These are phyloP conservation scores for Rhodofomes roseus DNA, from an alignment of 1,284 basidiomycete genomes.

Conservation along the genomic window DNA sequence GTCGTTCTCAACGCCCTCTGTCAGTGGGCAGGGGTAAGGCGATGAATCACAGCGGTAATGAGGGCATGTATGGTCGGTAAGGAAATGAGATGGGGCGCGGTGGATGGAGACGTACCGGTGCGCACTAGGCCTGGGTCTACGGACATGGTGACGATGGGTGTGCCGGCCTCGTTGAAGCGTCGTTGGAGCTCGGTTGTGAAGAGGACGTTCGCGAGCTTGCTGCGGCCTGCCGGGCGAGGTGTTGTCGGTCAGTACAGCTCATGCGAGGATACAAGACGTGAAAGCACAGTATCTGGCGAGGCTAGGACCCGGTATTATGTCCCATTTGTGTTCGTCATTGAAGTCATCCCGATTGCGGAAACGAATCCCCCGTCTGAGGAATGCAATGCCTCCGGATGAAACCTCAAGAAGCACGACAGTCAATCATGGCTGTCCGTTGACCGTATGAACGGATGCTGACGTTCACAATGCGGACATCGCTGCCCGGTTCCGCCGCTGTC, in stretches of 20 bases:
- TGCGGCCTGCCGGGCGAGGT: conserved; percentile 23
- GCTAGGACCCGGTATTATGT: conserved; percentile 16
- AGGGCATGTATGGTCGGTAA: conserved; percentile 6
- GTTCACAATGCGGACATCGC: conserved; percentile 51
- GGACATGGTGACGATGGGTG: conserved; percentile 30
- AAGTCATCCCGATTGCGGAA: conserved; percentile 38
- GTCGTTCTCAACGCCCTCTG: conserved; percentile 8
- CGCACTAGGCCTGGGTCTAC: conserved; percentile 39
- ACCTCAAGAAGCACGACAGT: conserved; percentile 8
- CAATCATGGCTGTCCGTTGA: conserved; percentile 8
- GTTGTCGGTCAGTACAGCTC: not conserved
- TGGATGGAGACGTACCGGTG: conserved; percentile 29
- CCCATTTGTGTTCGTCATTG: conserved; percentile 32
- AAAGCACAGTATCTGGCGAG: conserved; percentile 31
- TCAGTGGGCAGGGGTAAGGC: not conserved
- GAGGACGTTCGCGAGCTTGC: conserved; percentile 33
- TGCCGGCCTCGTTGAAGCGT: conserved; percentile 22
- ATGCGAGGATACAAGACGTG: not conserved
- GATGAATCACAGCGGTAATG: not conserved
- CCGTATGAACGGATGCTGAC: conserved; percentile 27
- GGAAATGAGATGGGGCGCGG: not conserved
- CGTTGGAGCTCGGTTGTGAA: conserved; percentile 29
- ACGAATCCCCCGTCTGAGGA: conserved; percentile 15
- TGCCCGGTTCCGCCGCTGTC: conserved; percentile 39
- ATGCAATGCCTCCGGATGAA: conserved; percentile 13